These are phyloP conservation scores for Solanum virginianum DNA, from an alignment of 257 asterid species.

Conservation along the genomic window DNA sequence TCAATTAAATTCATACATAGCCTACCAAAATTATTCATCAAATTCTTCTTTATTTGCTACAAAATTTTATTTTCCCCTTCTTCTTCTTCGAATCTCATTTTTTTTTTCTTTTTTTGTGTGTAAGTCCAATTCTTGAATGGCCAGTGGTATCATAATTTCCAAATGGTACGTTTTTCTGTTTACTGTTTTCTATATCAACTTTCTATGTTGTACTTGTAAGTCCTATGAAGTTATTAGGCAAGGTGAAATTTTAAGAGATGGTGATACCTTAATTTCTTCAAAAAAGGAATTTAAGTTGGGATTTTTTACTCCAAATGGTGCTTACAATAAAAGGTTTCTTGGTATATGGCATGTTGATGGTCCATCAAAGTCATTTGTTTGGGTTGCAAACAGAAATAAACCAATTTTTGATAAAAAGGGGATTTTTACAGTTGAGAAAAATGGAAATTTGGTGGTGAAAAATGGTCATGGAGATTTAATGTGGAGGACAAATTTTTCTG, in stretches of 20 bases:
- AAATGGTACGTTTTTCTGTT: neutral
- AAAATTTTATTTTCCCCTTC: neutral
- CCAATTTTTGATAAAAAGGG: conserved; percentile 45
- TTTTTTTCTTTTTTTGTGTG: neutral
- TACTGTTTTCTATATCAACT: neutral
- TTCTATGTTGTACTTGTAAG: conserved; percentile 1
- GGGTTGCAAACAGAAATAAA: conserved; percentile 64
- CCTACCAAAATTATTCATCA: neutral
- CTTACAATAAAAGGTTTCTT: conserved; percentile 33
- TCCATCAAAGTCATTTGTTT: conserved; percentile 28
- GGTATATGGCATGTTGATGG: conserved; percentile 50
- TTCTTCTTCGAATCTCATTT: neutral
- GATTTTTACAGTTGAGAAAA: conserved; percentile 10
- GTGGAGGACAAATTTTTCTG: conserved; percentile 34
- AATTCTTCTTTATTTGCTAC: neutral
- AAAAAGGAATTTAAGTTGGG: conserved; percentile 43
- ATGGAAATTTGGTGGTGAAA: conserved; percentile 33
- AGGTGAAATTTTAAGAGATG: conserved; percentile 33
- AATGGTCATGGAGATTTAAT: conserved; percentile 8
- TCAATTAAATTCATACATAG: neutral
- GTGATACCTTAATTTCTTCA: conserved; percentile 30
- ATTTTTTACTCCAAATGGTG: conserved; percentile 45
- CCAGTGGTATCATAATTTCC: neutral
- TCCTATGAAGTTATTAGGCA: conserved; percentile 10
- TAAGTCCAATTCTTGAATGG: neutral